Percentiles rank a stretch among this genome's conserved stretches.
These are phyloP conservation scores for Citrus reticulata DNA, from an alignment of 345 rosid genomes.

Conservation along the genomic window DNA sequence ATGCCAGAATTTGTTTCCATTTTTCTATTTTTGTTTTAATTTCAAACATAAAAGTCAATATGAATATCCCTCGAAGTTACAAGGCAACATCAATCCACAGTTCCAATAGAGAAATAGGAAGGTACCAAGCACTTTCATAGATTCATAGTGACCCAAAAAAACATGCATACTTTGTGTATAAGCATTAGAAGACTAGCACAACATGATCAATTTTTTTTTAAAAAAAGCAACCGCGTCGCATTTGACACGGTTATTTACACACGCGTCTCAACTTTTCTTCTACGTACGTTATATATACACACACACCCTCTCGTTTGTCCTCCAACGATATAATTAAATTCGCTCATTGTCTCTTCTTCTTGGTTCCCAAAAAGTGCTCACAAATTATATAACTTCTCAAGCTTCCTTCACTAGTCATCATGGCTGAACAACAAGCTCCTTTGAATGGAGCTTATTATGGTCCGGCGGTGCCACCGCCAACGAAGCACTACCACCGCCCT, in stretches of 20 bases:
- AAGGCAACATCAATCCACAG: not conserved
- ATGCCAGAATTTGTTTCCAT: not conserved
- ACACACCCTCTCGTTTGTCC: not conserved
- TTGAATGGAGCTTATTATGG: slow-evolving; percentile 75
- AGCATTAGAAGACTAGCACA: not conserved
- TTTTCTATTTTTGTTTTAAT: not conserved
- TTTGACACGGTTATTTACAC: not conserved
- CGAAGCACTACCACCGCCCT: slow-evolving; percentile 39
- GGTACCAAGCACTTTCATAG: not conserved
- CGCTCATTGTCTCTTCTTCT: not conserved
- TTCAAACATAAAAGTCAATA: not conserved
- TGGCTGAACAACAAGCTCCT: slow-evolving; percentile 52
- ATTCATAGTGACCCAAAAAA: not conserved
- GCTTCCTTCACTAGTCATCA: slow-evolving; percentile 10
- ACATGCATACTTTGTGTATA: not conserved
- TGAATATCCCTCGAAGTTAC: not conserved
- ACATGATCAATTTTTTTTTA: too few relatives aligned
- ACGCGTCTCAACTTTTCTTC: not conserved
- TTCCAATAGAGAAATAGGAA: not conserved
- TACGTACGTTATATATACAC: not conserved
- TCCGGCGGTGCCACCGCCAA: slow-evolving; percentile 54
- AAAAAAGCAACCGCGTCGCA: not conserved
- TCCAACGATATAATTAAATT: not conserved
- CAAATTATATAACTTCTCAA: not conserved
- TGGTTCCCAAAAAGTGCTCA: not conserved